Evolutionary conservation across 2,329 filamentous ascomycete genomes (phyloP), one percentile per base, ranked within the genome.

Genomic region (Leptographium lundbergii): DNA sequence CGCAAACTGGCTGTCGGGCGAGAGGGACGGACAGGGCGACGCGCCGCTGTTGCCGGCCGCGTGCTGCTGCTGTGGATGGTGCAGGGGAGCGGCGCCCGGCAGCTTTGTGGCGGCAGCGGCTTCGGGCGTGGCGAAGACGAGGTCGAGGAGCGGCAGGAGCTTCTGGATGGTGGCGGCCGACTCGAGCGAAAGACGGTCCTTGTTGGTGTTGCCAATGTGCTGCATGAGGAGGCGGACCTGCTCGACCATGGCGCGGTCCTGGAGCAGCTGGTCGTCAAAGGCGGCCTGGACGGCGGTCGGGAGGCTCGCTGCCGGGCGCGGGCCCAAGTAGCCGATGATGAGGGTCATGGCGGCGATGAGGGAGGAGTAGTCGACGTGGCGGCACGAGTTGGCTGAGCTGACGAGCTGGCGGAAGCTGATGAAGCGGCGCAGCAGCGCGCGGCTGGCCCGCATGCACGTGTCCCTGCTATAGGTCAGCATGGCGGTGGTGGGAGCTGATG

Each of bases 291-390:
- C 32, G 36, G 25, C 32, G n/a, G 50, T 27, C 2, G 65, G 42
- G 13, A 19, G 57, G 27, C 32, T 54, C 17, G 57, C 47, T 0
- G 54, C 48, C 9, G 56, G 63, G 2, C 56, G 63, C 11, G 62
- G 71, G 14, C 74, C 73, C 1, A 81, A 71, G 61, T 82, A 77
- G 0, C 76, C 75, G 0, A 81, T 68, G 29, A 80, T 71, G 3
- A 82, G 69, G 0, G 77, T 76, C 69, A 78, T 76, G 42, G 74
- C 73, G 0, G 77, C 78, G 1, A 81, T 75, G 5, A 81, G 70
- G 0, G 76, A 75, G 2, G 77, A 72, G 62, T 80, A 82, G 66
- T 82, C 78, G 22, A 76, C 70, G 54, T 78, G 76, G 0, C 78
- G 75, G 47, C 75, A 78, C 22, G 72, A 72, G 54, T 70, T 71